Conservation (phyloP, 1,284 basidiomycete genomes). For the Meripilus lineatus region DNA sequence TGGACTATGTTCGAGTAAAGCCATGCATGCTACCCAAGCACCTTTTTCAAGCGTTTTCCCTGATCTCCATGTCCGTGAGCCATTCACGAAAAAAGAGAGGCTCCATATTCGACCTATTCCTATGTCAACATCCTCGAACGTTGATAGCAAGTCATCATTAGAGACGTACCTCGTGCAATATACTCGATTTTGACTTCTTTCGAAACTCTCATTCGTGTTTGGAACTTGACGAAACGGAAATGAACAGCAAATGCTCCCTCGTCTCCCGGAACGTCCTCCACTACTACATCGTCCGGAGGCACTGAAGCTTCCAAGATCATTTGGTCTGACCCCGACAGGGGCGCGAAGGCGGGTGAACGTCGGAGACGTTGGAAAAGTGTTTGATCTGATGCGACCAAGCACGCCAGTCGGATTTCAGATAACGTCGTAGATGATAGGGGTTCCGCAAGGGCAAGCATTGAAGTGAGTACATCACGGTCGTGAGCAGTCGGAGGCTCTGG, state of each 20-base stretch:
- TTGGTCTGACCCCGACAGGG: slow-evolving; percentile 48
- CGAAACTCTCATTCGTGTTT: slow-evolving; percentile 65
- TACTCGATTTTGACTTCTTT: slow-evolving; percentile 54
- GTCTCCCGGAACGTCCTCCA: slow-evolving; percentile 40
- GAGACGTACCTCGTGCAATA: slow-evolving; percentile 56
- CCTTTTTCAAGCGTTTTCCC: slow-evolving; percentile 27
- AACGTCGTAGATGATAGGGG: slow-evolving; percentile 46
- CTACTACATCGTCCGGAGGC: slow-evolving; percentile 47
- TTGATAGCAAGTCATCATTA: not conserved
- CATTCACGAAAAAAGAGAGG: slow-evolving; percentile 49
- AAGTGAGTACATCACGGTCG: slow-evolving; percentile 41
- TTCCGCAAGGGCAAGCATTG: slow-evolving; percentile 47
- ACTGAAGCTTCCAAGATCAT: slow-evolving; percentile 50
- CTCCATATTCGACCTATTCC: slow-evolving; percentile 57
- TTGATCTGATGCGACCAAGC: slow-evolving; percentile 59
- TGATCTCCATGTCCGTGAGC: slow-evolving; percentile 20
- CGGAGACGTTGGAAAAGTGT: slow-evolving; percentile 56
- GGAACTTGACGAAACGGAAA: slow-evolving; percentile 56
- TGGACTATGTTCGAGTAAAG: slow-evolving; percentile 52
- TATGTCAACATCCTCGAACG: slow-evolving; percentile 2
- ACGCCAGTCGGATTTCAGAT: slow-evolving; percentile 58
- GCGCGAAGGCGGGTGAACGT: slow-evolving; percentile 41
- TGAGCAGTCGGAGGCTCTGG: slow-evolving; percentile 9
- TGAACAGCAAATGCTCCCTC: slow-evolving; percentile 50
- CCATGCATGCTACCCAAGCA: slow-evolving; percentile 52